Base-by-base conservation (phyloP, 306 rosid species). In the Vicia sativa region DNA sequence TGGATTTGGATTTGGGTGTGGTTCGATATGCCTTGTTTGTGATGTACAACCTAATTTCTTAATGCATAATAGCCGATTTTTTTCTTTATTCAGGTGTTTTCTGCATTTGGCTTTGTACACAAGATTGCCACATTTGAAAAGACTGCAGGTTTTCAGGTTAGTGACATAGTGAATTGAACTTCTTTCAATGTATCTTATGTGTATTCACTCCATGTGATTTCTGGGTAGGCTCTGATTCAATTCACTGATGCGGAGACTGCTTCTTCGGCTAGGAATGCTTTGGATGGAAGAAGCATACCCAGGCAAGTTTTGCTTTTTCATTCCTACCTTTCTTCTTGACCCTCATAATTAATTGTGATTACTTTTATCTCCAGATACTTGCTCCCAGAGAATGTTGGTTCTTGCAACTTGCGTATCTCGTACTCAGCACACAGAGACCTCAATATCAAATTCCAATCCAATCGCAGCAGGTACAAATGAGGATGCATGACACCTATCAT, bases 281-380 rank as follows among this genome's bases (percentile, higher is more conserved):
- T 91, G 63, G 95, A 91, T 75, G 97, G 95, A 77, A 88, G 97
- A 85, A 88, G 97, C 62, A 88, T 91, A 72, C 97, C 97, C 21
- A 88, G 87, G 97, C 63, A 88, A 80, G 79, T 26, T 29, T 67
- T 66, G 12, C 18, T 65, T 46, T 65, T 65, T 28, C 45, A 23
- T 55, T 63, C 71, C 38, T 25, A 7, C 26, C 10, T 52, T 49
- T 35, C 43, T 55, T 50, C 9, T 60, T 28, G 41, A 42, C 23
- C 28, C 44, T 3, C 60, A 75, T 68, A 23, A 25, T 3, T 52
- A 46, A 49, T 44, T 54, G 37, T 65, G 77, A 62, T 62, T 67
- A 62, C 34, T 70, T 67, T 73, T 65, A 26, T 58, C 9, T 71
- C 29, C 68, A 91, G 97, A 78, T 91, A 91, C 85, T 78, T 91